A percentile compares a stretch with the other conserved stretches of the same genome.
Conservation (phyloP, 495 filamentous ascomycete genomes). For the Podospora conica region DNA sequence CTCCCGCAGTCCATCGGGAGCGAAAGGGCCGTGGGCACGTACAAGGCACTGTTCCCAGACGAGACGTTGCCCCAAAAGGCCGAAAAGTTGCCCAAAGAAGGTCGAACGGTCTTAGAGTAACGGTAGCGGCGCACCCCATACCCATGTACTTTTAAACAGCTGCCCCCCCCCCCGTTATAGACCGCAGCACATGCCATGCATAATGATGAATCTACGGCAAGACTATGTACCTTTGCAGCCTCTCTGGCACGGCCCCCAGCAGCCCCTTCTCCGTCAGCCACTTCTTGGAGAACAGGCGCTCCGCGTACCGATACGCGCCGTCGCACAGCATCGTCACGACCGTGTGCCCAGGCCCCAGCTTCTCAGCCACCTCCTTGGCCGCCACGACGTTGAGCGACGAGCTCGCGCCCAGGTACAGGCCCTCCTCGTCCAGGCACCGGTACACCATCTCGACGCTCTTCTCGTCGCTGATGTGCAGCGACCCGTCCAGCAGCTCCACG, state of each 20-base stretch:
- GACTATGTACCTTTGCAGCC: conserved; percentile 88
- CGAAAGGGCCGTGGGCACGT: conserved; percentile 15
- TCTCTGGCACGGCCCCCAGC: conserved; percentile 73
- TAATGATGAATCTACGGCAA: conserved; percentile 50
- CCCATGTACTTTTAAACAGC: not conserved
- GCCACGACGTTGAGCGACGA: conserved; percentile 91
- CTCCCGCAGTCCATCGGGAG: not conserved
- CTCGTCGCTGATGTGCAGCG: conserved; percentile 79
- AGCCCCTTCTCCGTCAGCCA: conserved; percentile 87
- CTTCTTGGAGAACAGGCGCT: conserved; percentile 79
- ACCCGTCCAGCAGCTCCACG: conserved; percentile 78
- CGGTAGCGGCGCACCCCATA: not conserved
- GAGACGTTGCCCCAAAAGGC: conserved; percentile 9
- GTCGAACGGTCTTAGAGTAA: not conserved
- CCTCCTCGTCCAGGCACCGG: conserved; percentile 92
- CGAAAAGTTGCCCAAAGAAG: not conserved
- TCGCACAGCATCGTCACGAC: conserved; percentile 93
- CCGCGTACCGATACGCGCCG: conserved; percentile 93
- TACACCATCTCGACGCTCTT: conserved; percentile 98
- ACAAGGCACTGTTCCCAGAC: conserved; percentile 18
- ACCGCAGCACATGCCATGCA: not conserved
- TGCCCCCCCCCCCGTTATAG: not conserved
- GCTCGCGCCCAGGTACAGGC: conserved; percentile 91
- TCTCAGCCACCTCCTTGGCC: conserved; percentile 88
- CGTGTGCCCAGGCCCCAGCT: conserved; percentile 80